Base-by-base conservation (phyloP, 2,329 filamentous ascomycete species). In the Fusarium metavorans region DNA sequence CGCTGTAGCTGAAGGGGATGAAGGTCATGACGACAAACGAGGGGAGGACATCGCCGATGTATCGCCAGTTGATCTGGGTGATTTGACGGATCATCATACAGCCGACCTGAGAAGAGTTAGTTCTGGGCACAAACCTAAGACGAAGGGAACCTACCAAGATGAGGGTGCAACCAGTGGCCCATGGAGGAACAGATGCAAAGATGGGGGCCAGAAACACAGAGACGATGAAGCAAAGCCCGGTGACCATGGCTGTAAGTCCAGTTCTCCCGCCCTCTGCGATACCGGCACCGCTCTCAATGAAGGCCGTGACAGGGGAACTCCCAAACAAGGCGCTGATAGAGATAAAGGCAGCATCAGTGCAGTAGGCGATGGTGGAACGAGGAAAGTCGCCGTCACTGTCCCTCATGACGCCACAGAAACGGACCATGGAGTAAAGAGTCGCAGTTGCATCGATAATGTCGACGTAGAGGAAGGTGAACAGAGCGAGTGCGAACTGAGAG, bases 371-470 rank as follows among this genome's bases (percentile, higher is more conserved):
- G 1, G 95, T 94, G 3, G 93, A 95, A 45, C 94, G 92, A 62
- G 95, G 94, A 72, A 98, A 98, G 80, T 97, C 94, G n/a, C 92
- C 91, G 3, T 92, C 90, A 54, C 89, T 87, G 75, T 88, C 83
- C 78, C 92, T 87, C 75, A 93, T 90, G 52, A 89, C 88, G 32
- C 91, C 90, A 71, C 90, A 92, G 83, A 94, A 94, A 25, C 92
- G 91, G 2, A 93, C 93, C 93, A 95, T 95, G n/a, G 92, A 93
- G 83, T 94, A 95, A 41, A 95, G 84, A 0, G 93, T 95, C 48
- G 92, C 93, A 0, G 93, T 95, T 77, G 91, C 92, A 80, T 95
- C 93, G 69, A 95, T 91, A 75, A 95, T 93, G 77, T 95, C 93
- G 60, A 95, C 93, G 69, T 95, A 95, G 4, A 95, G 87, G 79